Conservation (phyloP, 768 basidiomycete genomes). For the Mycena vulgaris region DNA sequence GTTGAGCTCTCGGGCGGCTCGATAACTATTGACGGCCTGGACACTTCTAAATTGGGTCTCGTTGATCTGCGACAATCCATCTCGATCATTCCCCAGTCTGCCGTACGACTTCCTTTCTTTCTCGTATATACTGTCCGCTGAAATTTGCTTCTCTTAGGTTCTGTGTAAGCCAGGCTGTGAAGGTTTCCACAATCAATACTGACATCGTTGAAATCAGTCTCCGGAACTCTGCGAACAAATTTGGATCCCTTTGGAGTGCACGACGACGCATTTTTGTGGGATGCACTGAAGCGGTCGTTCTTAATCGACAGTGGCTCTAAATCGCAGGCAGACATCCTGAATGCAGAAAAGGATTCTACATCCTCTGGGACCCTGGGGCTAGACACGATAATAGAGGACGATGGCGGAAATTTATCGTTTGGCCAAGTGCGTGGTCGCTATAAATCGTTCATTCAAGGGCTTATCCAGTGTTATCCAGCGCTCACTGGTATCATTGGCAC, state of each 20-base stretch:
- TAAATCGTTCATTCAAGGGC: no score
- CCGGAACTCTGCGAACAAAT: constrained; percentile 12
- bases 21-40: no score
- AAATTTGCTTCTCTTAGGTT: no score
- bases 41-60: no score
- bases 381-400: constrained; percentile 82
- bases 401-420: constrained; percentile 84
- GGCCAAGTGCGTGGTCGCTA: no score
- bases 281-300: constrained; percentile 76
- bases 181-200: no score
- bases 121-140: background rate
- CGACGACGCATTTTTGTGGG: constrained; percentile 77
- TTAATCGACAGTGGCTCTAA: constrained; percentile 45
- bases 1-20: no score
- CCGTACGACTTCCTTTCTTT: background rate
- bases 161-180: no score
- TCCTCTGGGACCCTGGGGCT: constrained; percentile 69
- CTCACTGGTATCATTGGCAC: constrained; percentile 81
- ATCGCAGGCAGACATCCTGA: constrained; percentile 41
- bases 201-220: background rate
- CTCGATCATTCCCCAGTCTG: no score
- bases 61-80: no score
- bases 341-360: constrained; percentile 62
- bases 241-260: constrained; percentile 72
- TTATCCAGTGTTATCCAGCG: constrained; percentile 80